A percentile compares a stretch with the other conserved stretches of the same genome.
Evolutionary conservation across 305 asterid species (phyloP).

Genomic region (Fraxinus angustifolia): DNA sequence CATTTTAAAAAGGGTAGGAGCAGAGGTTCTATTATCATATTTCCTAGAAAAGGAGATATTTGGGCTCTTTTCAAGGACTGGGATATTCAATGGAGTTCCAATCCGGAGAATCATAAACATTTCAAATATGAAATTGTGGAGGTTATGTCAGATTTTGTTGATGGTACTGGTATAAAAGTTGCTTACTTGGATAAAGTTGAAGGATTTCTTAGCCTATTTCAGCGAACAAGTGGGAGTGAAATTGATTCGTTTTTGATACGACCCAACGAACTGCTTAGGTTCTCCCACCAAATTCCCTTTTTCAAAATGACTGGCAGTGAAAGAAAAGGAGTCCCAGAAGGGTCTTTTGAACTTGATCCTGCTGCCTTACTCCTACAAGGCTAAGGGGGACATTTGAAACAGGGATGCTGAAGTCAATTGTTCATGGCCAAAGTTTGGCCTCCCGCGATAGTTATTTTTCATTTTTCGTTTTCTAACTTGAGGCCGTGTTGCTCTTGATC

Average conservation of each 20-base stretch:
- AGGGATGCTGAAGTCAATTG: slow-evolving; percentile 16
- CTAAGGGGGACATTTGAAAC: slow-evolving; percentile 12
- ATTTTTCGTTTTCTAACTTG: neutral
- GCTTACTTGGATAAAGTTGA: slow-evolving; percentile 52
- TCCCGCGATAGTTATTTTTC: neutral
- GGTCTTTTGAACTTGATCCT: slow-evolving; percentile 81
- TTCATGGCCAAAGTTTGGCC: slow-evolving; percentile 10
- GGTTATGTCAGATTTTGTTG: slow-evolving; percentile 55
- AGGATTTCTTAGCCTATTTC: slow-evolving; percentile 68
- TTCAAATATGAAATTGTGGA: slow-evolving; percentile 65
- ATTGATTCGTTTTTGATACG: slow-evolving; percentile 31
- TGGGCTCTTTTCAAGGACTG: slow-evolving; percentile 77
- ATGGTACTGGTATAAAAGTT: slow-evolving; percentile 44
- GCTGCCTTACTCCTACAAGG: slow-evolving; percentile 52
- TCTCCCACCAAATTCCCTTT: slow-evolving; percentile 65
- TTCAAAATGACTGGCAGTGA: slow-evolving; percentile 64
- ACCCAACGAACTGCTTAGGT: slow-evolving; percentile 46
- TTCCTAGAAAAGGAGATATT: slow-evolving; percentile 66
- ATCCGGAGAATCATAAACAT: slow-evolving; percentile 34
- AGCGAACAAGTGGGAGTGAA: slow-evolving; percentile 30
- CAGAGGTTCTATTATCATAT: slow-evolving; percentile 37
- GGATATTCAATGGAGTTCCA: slow-evolving; percentile 55
- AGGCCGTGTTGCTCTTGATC: neutral
- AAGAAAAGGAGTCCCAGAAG: slow-evolving; percentile 61
- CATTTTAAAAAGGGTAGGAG: slow-evolving; percentile 40